A percentile compares a stretch with the other conserved stretches of the same genome.
Evolutionary conservation across 257 asterid species (phyloP).

Genomic region (Cruciata laevipes): DNA sequence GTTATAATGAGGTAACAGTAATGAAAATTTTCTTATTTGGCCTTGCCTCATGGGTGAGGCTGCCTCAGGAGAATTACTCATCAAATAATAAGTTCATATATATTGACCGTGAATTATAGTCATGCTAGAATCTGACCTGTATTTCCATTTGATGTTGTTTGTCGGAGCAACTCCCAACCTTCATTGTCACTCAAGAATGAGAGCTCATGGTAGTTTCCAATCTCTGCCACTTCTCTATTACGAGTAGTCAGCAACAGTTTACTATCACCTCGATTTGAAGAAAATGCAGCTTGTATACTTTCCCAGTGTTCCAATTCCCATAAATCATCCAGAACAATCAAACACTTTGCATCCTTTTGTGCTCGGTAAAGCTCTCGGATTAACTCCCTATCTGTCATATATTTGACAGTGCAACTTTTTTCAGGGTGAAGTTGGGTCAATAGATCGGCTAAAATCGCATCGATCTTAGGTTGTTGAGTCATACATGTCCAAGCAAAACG

Average conservation of each 20-base stretch:
- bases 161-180: conserved; percentile 9
- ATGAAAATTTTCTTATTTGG: no score
- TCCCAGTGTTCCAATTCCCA: conserved; percentile 9
- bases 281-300: not conserved
- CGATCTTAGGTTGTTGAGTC: conserved; percentile 9
- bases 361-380: not conserved
- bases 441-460: conserved; percentile 4
- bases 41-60: no score
- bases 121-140: not conserved
- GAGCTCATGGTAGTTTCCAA: not conserved
- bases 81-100: no score
- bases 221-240: not conserved
- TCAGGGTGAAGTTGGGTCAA: conserved; percentile 12
- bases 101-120: not conserved
- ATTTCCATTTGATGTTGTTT: not conserved
- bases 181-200: not conserved
- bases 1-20: no score
- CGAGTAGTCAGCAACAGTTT: conserved; percentile 12
- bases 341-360: not conserved
- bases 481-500: conserved; percentile 12
- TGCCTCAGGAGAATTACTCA: no score
- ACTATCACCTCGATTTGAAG: not conserved
- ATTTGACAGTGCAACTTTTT: not conserved
- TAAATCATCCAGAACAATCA: conserved; percentile 16
- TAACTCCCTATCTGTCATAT: not conserved